Evolutionary conservation across 1,284 basidiomycete species (phyloP), one percentile per base, ranked within the genome.

Genomic region (Retiboletus flavoniger): DNA sequence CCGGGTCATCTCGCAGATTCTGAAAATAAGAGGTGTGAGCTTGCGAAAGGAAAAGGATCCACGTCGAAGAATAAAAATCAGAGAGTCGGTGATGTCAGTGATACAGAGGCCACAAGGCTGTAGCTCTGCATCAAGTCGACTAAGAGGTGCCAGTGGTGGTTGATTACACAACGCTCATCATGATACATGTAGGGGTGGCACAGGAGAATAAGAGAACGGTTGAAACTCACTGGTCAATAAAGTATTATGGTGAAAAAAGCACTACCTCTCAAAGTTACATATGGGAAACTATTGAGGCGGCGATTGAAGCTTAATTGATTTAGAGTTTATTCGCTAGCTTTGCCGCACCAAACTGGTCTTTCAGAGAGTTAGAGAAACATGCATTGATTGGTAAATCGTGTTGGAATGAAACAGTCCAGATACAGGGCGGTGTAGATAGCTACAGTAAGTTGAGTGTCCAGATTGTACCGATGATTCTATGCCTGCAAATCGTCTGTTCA

Each of bases 61-160:
- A 32, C 28, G 26, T 50, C 6, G 49, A 52, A 38, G 0, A 53
- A 68, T 69, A 72, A 42, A 21, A 74, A 77, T 88, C 85, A 86
- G 85, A 80, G 74, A 80, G 87, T 84, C 87, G 83, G 84, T 83
- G 69, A 89, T 89, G 87, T 89, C 87, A 89, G 81, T 83, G 80
- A 82, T 73, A 72, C 78, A 74, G 71, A 65, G 63, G 70, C 68
- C 70, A 68, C 68, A 67, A 68, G 66, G 71, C 49, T 47, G 69
- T 69, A 65, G 47, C 59, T 67, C 69, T 70, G 76, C 70, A 76
- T 73, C 78, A 82, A 70, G 78, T 90, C 85, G 83, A 89, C 87
- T 89, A 89, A 89, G 87, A 90, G 87, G 87, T 89, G 86, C 87
- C 87, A 90, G 82, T 80, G 53, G 67, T 78, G 84, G 85, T 86